These are phyloP conservation scores for Phytopythium cucurbitacearum DNA, from an alignment of 352 stramenopile species.

Conservation along the genomic window DNA sequence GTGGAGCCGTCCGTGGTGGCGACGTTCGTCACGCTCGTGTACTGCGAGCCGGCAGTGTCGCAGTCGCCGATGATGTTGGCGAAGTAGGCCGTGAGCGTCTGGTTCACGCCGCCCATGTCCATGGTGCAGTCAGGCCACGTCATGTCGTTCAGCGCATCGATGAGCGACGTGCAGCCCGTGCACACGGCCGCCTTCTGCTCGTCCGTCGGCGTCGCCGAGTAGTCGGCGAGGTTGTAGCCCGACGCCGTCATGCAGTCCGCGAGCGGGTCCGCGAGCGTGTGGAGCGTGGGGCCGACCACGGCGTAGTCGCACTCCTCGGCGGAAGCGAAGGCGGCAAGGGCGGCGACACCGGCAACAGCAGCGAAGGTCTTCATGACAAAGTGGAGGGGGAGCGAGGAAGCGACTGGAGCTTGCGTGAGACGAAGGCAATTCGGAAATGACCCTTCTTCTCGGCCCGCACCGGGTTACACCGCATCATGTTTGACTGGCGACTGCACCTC, in stretches of 20 bases:
- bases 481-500: no score
- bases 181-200: conserved; percentile 14
- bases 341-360: not conserved
- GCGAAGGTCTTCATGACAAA: conserved; percentile 4
- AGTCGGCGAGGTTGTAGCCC: conserved; percentile 13
- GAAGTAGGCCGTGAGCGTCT: conserved; percentile 16
- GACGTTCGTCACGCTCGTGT: not conserved
- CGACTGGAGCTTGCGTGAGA: no score
- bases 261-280: conserved; percentile 10
- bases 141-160: conserved; percentile 6
- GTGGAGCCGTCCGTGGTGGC: not conserved
- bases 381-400: no score
- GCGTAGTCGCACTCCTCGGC: conserved; percentile 13
- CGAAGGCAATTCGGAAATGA: no score
- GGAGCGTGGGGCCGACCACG: conserved; percentile 9
- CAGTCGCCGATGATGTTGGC: conserved; percentile 12
- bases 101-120: conserved; percentile 10
- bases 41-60: conserved; percentile 5
- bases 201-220: conserved; percentile 5
- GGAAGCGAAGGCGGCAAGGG: not conserved
- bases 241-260: conserved; percentile 11
- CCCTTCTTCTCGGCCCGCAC: no score
- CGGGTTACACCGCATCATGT: no score
- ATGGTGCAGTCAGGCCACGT: conserved; percentile 15
- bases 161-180: conserved; percentile 11